A percentile compares a stretch with the other conserved stretches of the same genome.
phyloP scores from a whole-genome alignment of 2,329 filamentous ascomycete genomes.

The Alternaria ethzedia region DNA sequence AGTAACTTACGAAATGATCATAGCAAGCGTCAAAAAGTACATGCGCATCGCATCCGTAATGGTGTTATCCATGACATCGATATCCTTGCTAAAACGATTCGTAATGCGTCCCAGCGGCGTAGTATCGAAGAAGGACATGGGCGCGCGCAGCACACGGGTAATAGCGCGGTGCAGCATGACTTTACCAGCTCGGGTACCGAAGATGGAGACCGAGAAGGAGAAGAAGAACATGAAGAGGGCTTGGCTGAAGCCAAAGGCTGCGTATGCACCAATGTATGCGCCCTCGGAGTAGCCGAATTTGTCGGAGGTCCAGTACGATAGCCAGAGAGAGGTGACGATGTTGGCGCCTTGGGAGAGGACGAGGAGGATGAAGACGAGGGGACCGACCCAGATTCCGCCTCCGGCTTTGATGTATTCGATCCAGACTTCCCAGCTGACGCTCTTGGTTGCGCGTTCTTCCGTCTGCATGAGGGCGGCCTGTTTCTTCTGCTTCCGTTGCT shows the following conservation, averaged over 20 bases:
- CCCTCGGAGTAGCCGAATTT: conserved; percentile 72
- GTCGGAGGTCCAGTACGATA: conserved; percentile 90
- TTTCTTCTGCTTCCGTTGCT: conserved; percentile 53
- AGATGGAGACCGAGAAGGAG: conserved; percentile 76
- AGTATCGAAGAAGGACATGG: conserved; percentile 94
- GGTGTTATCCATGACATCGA: conserved; percentile 96
- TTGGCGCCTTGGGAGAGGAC: conserved; percentile 80
- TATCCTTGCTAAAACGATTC: conserved; percentile 93
- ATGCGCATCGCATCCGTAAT: conserved; percentile 89
- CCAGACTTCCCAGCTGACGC: conserved; percentile 83
- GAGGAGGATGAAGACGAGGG: conserved; percentile 68
- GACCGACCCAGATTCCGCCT: conserved; percentile 72
- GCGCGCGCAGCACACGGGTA: conserved; percentile 71
- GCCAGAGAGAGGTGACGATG: conserved; percentile 87
- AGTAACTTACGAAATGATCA: conserved; percentile 65
- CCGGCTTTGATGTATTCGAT: conserved; percentile 77
- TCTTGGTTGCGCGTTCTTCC: conserved; percentile 73
- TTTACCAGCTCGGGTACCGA: conserved; percentile 82
- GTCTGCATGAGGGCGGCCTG: conserved; percentile 72
- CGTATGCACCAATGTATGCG: conserved; percentile 70
- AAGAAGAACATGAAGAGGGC: conserved; percentile 70
- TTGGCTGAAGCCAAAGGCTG: conserved; percentile 28
- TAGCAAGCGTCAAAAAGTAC: conserved; percentile 84
- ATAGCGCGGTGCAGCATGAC: conserved; percentile 83
- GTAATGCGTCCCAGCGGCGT: conserved; percentile 94